Evolutionary conservation across 768 basidiomycete species (phyloP), one percentile per base, ranked within the genome.

Genomic region (Leccinum longicurvipes): DNA sequence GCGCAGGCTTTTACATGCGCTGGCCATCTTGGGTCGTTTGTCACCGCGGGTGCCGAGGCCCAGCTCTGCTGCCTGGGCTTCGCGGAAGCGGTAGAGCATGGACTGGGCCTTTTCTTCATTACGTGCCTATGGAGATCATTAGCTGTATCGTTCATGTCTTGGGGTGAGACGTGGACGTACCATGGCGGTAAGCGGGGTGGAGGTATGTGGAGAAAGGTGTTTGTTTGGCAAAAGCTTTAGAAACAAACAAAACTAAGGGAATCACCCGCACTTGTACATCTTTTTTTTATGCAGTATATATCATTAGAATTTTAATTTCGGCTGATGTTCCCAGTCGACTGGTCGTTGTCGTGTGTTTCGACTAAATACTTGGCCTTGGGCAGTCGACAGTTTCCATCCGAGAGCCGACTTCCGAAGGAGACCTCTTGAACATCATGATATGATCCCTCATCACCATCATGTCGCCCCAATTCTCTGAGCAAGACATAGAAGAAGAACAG

Each of bases 71-170:
- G 93, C 94, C 69, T 99, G 96, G 45, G 92, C 91, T 75, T 98
- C 94, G 53, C 96, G 89, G 75, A 99, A 98, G 56, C 93, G 91
- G 70, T 93, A 92, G 28, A 93, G 79, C 89, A 92, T 93, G 17
- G 89, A 92, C 73, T 96, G 94, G 1, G 94, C 92, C 72, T 98
- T 99, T 74, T 98, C 96, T 72, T 94, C 91, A 87, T 98, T 98
- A 72, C 95, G 89, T 59, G 95, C 94, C 94, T 93, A 19, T 41
- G n/a, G 6, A 39, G 6, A 14, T 41, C 5, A 10, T 41, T 19
- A 12, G 39, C 6, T 41, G 19, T 11, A 12, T 39, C 10, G 19
- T 29, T 21, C 2, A 1, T 19, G 2, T 3, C 15, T 14, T 12
- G 11, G 21, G 5, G 3, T 15, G 19, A 4, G 8, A 24, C 11